phyloP scores from a whole-genome alignment of 2,329 filamentous ascomycete species.

The Fusarium staphyleae region DNA sequence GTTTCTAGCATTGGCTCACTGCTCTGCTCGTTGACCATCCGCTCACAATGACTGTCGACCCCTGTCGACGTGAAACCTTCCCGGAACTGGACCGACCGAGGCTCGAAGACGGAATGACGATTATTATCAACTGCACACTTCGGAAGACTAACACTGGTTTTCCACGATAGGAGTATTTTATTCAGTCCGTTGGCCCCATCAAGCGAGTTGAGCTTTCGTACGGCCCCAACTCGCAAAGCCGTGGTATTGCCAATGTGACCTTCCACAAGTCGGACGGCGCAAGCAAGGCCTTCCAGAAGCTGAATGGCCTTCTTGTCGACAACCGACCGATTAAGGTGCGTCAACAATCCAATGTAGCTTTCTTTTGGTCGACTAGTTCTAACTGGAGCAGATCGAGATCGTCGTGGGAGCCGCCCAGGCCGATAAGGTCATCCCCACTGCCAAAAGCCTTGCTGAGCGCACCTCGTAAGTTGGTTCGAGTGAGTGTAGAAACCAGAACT shows the following conservation, averaged over 20 bases:
- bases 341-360: neutral
- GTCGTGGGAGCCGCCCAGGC: conserved; percentile 80
- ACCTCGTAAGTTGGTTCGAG: conserved; percentile 64
- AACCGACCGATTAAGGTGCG: conserved; percentile 85
- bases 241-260: conserved; percentile 88
- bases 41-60: conserved; percentile 26
- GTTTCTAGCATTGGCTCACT: conserved; percentile 38
- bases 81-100: conserved; percentile 44
- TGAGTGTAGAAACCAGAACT: conserved; percentile 3
- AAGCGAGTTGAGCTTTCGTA: conserved; percentile 93
- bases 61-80: conserved; percentile 36
- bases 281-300: conserved; percentile 79
- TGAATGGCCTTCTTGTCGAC: conserved; percentile 92
- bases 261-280: conserved; percentile 85
- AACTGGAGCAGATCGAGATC: conserved; percentile 76
- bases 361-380: conserved; percentile 18
- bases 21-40: conserved; percentile 42
- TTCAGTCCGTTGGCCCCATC: conserved; percentile 84
- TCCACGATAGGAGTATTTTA: conserved; percentile 91
- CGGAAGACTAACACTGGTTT: conserved; percentile 71
- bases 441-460: conserved; percentile 81
- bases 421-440: conserved; percentile 69
- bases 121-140: conserved; percentile 39
- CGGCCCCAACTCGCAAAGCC: conserved; percentile 88
- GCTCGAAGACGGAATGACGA: conserved; percentile 44